phyloP scores from a whole-genome alignment of 1,139 yeast species.

The Saccharomyces uvarum region DNA sequence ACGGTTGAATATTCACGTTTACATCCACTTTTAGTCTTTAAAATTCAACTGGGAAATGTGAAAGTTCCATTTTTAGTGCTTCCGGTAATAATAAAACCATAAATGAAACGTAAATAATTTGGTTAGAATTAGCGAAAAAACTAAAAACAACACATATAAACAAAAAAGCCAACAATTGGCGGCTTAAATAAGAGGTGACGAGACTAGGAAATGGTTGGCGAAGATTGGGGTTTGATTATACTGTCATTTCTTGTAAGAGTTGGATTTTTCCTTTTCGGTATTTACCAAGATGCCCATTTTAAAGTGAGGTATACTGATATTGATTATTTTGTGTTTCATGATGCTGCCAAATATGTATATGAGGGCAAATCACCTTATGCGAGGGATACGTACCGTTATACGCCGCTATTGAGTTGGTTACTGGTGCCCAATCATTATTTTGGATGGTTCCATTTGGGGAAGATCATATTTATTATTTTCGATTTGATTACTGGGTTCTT shows the following conservation, averaged over 20 bases:
- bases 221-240: conserved; percentile 9
- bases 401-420: conserved; percentile 83
- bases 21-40: neutral
- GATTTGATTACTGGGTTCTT: conserved; percentile 77
- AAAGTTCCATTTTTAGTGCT: neutral
- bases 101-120: neutral
- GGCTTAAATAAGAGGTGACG: neutral
- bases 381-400: conserved; percentile 85
- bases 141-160: neutral
- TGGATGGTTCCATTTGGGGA: conserved; percentile 58
- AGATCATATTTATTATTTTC: conserved; percentile 62
- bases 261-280: conserved; percentile 70
- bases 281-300: conserved; percentile 77
- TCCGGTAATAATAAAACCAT: neutral
- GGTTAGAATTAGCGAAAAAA: neutral
- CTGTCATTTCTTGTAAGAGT: conserved; percentile 43
- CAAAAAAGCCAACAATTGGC: neutral
- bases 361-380: conserved; percentile 63
- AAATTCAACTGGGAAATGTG: neutral
- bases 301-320: conserved; percentile 85
- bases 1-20: neutral
- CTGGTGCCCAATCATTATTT: conserved; percentile 52
- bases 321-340: conserved; percentile 87
- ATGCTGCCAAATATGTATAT: conserved; percentile 72
- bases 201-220: conserved; percentile 2